Percentiles rank a stretch among this genome's conserved stretches.
Conservation (phyloP, 495 filamentous ascomycete species). For the Pyronema omphalodes region DNA sequence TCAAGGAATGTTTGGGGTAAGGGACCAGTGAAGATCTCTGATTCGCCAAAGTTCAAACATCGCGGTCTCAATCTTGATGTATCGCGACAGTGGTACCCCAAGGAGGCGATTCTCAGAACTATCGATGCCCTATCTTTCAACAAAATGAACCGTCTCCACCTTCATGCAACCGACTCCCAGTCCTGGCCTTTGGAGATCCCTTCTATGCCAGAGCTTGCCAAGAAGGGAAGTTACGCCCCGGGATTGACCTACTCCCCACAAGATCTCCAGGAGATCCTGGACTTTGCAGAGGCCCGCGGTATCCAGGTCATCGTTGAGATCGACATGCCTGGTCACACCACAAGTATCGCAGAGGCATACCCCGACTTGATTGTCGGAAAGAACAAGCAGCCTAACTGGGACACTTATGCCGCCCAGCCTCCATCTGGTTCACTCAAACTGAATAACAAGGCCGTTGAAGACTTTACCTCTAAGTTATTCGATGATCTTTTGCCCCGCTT, state of each 20-base stretch:
- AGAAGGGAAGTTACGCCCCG: slow-evolving; percentile 46
- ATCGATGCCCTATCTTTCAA: slow-evolving; percentile 56
- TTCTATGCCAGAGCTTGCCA: slow-evolving; percentile 45
- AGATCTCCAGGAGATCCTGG: slow-evolving; percentile 44
- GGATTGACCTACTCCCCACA: slow-evolving; percentile 43
- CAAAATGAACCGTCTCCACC: slow-evolving; percentile 62
- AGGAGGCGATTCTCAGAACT: slow-evolving; percentile 43
- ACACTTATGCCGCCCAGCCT: slow-evolving; percentile 50
- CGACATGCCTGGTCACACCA: slow-evolving; percentile 67
- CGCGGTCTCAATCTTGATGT: slow-evolving; percentile 61
- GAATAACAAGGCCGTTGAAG: slow-evolving; percentile 44
- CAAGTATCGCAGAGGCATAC: slow-evolving; percentile 39
- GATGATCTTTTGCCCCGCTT: slow-evolving; percentile 55
- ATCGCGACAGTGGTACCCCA: slow-evolving; percentile 43
- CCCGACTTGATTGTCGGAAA: slow-evolving; percentile 59
- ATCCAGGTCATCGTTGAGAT: slow-evolving; percentile 60
- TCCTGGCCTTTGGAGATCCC: slow-evolving; percentile 71
- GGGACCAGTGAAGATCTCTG: slow-evolving; percentile 44
- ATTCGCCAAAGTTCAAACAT: slow-evolving; percentile 48
- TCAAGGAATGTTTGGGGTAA: slow-evolving; percentile 38
- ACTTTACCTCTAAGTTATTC: slow-evolving; percentile 50
- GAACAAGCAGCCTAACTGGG: slow-evolving; percentile 46
- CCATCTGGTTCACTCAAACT: slow-evolving; percentile 60
- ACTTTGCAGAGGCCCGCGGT: slow-evolving; percentile 46
- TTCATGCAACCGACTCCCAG: slow-evolving; percentile 66